Evolutionary conservation across 805 yeast species (phyloP), one percentile per base, ranked within the genome.

Genomic region (Millerozyma acaciae): DNA sequence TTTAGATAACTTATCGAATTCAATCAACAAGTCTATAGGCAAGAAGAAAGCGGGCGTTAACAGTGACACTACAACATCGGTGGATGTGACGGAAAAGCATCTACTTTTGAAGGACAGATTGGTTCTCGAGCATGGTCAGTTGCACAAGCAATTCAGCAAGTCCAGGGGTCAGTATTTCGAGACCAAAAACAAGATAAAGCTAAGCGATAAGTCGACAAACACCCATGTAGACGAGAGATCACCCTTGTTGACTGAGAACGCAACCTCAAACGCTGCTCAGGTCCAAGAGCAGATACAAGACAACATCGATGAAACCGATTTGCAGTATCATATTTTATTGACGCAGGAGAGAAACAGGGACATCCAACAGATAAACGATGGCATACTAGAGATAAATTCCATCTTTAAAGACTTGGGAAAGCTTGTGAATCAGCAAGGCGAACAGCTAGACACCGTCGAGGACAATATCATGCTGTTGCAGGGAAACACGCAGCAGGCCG

Each of bases 381-480:
- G 95, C 0, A 86, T 88, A 8, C 74, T 70, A 33, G 96, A 89
- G 44, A 85, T 89, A 26, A 88, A 89, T 55, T 71, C 87, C 7
- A 88, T 89, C 4, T 88, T 87, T 55, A 78, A 78, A 44, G 95
- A 88, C 48, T 57, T 89, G 36, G 87, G 88, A 10, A 72, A 76
- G 23, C 62, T 89, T 47, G 93, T 89, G 2, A 67, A 72, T 33
- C 89, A 86, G 55, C 97, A 89, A 53, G 96, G 95, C 5, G 79
- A 75, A 19, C 88, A 84, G 44, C 70, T 89, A 12, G 95, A 87
- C 50, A 76, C 88, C 0, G 77, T 89, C 12, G 96, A 87, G 51
- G 86, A 81, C 40, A 87, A 87, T 56, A 67, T 89, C 28, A 60
- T 78, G 16, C 75, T 72, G 28, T 64, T 82, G 39, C 75, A 80